Evolutionary conservation across 139 green algal species (phyloP).

Genomic region (Micractinium sp.): DNA sequence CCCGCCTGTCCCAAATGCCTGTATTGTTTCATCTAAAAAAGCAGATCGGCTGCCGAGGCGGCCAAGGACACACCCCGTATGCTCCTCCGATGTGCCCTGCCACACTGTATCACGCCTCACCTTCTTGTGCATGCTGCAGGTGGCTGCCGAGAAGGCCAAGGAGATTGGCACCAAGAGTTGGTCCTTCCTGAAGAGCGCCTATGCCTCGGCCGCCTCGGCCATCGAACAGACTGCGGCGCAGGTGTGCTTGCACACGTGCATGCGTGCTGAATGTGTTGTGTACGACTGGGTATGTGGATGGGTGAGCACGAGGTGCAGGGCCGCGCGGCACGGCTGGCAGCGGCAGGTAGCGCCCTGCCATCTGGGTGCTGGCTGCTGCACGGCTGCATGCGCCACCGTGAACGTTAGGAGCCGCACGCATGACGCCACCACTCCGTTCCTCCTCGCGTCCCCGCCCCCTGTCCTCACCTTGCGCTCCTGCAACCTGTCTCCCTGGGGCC

Average conservation of each 20-base stretch:
- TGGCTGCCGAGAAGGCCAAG: constrained; percentile 56
- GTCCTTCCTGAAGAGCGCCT: constrained; percentile 56
- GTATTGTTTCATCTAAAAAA: no score
- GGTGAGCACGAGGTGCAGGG: no score
- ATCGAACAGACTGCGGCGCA: constrained; percentile 53
- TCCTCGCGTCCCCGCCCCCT: background rate
- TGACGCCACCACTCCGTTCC: background rate
- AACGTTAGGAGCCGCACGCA: background rate
- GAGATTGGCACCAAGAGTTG: constrained; percentile 58
- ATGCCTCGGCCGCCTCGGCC: constrained; percentile 46
- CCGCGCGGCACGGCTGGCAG: no score
- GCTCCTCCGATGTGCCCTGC: no score
- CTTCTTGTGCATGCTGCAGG: background rate
- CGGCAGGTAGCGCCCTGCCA: no score
- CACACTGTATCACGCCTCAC: no score
- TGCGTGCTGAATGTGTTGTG: background rate
- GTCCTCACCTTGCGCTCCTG: background rate
- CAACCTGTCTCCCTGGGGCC: background rate
- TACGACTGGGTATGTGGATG: no score
- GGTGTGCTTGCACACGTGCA: background rate
- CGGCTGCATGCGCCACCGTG: background rate
- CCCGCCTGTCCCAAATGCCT: no score
- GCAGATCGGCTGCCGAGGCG: no score
- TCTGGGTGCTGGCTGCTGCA: no score
- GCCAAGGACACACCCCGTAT: no score